Evolutionary conservation across 2,329 filamentous ascomycete species (phyloP).

Genomic region (Ophiostoma sp.): DNA sequence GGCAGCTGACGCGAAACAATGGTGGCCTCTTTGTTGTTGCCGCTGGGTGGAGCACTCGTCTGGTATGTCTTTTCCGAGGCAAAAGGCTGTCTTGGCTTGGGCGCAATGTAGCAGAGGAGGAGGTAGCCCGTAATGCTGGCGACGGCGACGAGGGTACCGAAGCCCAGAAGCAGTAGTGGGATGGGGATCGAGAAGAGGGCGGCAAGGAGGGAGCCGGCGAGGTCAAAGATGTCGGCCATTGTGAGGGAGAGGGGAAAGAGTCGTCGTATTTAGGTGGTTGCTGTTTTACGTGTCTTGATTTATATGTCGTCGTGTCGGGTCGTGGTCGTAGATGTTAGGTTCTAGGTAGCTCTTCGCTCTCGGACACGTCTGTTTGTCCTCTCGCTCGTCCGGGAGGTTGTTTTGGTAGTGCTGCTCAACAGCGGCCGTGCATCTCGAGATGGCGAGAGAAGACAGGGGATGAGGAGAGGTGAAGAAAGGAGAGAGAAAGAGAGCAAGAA

Average conservation of each 20-base stretch:
- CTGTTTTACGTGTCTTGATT: not conserved
- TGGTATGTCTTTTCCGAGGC: constrained; percentile 83
- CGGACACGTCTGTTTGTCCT: not conserved
- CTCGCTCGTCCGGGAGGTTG: not conserved
- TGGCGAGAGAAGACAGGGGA: not conserved
- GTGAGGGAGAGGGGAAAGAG: not conserved
- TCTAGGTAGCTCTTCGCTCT: too few species aligned
- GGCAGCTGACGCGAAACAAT: constrained; percentile 59
- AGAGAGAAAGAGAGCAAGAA: not conserved
- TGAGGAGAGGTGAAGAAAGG: not conserved
- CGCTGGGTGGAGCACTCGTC: constrained; percentile 67
- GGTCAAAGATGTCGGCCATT: constrained; percentile 26
- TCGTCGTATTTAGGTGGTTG: not conserved
- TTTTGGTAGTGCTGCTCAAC: constrained; percentile 16
- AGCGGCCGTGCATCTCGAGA: constrained; percentile 22
- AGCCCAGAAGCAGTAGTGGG: constrained; percentile 27
- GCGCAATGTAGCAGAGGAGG: constrained; percentile 73
- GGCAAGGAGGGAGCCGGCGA: constrained; percentile 19
- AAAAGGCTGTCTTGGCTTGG: constrained; percentile 71
- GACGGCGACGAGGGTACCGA: constrained; percentile 10
- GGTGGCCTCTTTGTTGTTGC: constrained; percentile 29
- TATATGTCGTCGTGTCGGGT: not conserved
- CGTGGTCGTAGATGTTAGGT: not conserved
- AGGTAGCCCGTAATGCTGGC: constrained; percentile 51
- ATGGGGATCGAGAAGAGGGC: constrained; percentile 22